These are phyloP conservation scores for Barnettozyma hawaiiensis DNA, from an alignment of 1,139 yeast genomes.

Conservation along the genomic window DNA sequence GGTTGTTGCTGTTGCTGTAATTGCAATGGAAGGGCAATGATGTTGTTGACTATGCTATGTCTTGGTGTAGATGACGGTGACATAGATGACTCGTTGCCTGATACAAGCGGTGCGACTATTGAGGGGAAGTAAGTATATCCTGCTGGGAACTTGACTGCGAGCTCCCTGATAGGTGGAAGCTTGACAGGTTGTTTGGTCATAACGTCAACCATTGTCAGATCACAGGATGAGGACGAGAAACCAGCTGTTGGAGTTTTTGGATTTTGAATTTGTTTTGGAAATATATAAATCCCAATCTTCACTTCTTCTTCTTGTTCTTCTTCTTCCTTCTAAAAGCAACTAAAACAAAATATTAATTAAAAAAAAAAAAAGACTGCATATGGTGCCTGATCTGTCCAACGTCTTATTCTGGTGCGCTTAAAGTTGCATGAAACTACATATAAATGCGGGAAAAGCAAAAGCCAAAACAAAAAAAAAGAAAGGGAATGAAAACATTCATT, in stretches of 20 bases:
- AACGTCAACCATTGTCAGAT: background rate
- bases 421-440: background rate
- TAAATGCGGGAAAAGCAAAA: too few species aligned
- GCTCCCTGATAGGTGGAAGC: slow-evolving; percentile 9
- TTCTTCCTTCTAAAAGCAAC: background rate
- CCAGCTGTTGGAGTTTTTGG: too few species aligned
- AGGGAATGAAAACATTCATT: too few species aligned
- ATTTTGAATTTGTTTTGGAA: too few species aligned
- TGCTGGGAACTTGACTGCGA: slow-evolving; percentile 8
- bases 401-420: background rate
- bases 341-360: background rate
- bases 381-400: background rate
- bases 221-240: too few species aligned
- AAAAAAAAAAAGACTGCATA: background rate
- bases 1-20: background rate
- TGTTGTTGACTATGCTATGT: background rate
- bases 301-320: background rate
- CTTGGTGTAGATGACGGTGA: background rate
- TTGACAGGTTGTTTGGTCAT: slow-evolving; percentile 3
- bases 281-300: too few species aligned
- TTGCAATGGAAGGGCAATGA: background rate
- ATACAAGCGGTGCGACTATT: background rate
- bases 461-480: too few species aligned
- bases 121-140: background rate
- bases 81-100: background rate